Evolutionary conservation across 345 rosid species (phyloP).

Genomic region (Melastoma malabathricum): DNA sequence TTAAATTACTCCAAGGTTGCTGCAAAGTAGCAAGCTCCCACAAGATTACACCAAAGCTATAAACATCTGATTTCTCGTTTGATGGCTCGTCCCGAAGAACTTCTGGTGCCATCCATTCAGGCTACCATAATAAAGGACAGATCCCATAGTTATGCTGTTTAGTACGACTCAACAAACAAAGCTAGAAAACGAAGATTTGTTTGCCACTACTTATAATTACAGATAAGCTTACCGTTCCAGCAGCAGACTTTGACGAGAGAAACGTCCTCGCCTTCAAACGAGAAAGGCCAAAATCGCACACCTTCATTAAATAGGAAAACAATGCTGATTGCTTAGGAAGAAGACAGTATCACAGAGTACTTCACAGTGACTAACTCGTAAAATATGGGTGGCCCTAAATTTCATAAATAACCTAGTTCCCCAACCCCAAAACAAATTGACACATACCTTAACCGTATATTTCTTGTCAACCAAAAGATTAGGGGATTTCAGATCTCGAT

Average conservation of each 20-base stretch:
- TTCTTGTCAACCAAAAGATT: constrained; percentile 96
- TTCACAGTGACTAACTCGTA: too few species aligned
- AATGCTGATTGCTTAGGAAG: constrained; percentile 3
- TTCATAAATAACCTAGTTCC: neutral
- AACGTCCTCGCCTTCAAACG: constrained; percentile 92
- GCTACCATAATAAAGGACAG: constrained; percentile 28
- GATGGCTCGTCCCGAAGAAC: constrained; percentile 95
- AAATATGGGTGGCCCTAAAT: too few species aligned
- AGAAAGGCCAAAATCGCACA: constrained; percentile 97
- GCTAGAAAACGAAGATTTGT: neutral
- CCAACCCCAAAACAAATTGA: constrained; percentile 1
- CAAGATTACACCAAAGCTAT: constrained; percentile 92
- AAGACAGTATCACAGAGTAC: too few species aligned
- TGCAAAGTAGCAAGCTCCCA: constrained; percentile 98
- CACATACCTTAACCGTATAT: constrained; percentile 79
- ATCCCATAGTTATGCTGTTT: neutral
- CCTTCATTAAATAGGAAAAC: constrained; percentile 30
- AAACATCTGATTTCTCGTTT: constrained; percentile 87
- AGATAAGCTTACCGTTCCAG: constrained; percentile 85
- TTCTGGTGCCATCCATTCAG: constrained; percentile 99
- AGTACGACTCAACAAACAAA: neutral
- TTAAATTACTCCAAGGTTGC: constrained; percentile 91
- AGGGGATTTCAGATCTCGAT: constrained; percentile 96
- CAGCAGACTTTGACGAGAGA: constrained; percentile 97
- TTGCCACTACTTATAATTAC: constrained; percentile 1